Base-by-base conservation (phyloP, 75 land plant species). In the Cryptomeria japonica region DNA sequence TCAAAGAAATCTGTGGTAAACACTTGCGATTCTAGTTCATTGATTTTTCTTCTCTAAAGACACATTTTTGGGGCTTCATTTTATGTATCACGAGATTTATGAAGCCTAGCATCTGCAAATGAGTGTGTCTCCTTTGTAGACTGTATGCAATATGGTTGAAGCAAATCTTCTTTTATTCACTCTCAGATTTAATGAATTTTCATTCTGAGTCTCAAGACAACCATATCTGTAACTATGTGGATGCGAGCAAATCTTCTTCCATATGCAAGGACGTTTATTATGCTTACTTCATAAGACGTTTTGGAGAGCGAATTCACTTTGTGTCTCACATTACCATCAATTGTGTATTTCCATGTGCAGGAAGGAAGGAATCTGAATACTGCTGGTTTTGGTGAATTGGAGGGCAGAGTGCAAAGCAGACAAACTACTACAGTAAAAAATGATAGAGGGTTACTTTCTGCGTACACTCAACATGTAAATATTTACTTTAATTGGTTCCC, bases 1-100 rank as follows among this genome's bases (percentile, higher is more conserved):
- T 84, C 90, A 38, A 87, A 91, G 28, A 93, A 87, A 90, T 93
- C 96, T 34, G 56, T 87, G 73, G 97, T 96, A 90, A 88, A 90
- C 13, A 49, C 47, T 58, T 44, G 1, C 25, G 7, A 76, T 51
- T 55, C 7, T 11, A 68, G 22, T 14, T 37, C 31, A 55, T 25
- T 9, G 37, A 58, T 87, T 34, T 18, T 7, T 37, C 4, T 11
- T 31, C 15, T 76, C 38, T 42, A 16, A 37, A 44, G 14, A 5
- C 31, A 18, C 86, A 0, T n/a, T 85, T 32, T 22, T 49, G 68
- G 28, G 37, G 1, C 76, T 31, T 75, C 37, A 75, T 75, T 13
- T 44, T 19, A 7, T 77, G 32, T 15, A n/a, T 42, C 70, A 41
- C 44, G 7, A 76, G 12, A 36, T n/a, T 37, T 32, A 49, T 79